phyloP scores from a whole-genome alignment of 129 eudicot genomes.

The Heracleum sosnowskyi region DNA sequence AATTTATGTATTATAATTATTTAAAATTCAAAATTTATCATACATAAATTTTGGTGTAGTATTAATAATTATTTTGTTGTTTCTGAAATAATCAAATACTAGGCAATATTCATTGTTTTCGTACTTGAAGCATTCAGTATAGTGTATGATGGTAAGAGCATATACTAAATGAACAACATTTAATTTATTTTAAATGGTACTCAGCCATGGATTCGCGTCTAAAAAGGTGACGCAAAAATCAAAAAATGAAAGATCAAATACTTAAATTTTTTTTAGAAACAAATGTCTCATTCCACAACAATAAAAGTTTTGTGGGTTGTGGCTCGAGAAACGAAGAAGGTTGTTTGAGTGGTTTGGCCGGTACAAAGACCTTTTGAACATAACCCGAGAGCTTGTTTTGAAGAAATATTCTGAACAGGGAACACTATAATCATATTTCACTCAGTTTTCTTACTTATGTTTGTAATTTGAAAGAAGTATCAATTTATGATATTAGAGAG shows the following conservation, averaged over 20 bases:
- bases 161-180: not conserved
- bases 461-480: no score
- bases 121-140: not conserved
- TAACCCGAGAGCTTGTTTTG: not conserved
- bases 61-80: not conserved
- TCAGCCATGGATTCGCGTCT: no score
- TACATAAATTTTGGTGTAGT: not conserved
- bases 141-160: not conserved
- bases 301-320: not conserved
- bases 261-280: no score
- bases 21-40: not conserved
- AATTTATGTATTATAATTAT: not conserved
- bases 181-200: no score
- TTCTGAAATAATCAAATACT: not conserved
- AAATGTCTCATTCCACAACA: not conserved
- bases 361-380: no score
- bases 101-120: not conserved
- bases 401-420: no score
- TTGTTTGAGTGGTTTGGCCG: no score
- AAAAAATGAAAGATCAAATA: no score
- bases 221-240: no score
- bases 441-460: not conserved
- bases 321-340: not conserved
- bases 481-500: not conserved
- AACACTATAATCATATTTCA: not conserved